These are phyloP conservation scores for Claviceps quebecensis DNA, from an alignment of 2,329 filamentous ascomycete genomes.

Conservation along the genomic window DNA sequence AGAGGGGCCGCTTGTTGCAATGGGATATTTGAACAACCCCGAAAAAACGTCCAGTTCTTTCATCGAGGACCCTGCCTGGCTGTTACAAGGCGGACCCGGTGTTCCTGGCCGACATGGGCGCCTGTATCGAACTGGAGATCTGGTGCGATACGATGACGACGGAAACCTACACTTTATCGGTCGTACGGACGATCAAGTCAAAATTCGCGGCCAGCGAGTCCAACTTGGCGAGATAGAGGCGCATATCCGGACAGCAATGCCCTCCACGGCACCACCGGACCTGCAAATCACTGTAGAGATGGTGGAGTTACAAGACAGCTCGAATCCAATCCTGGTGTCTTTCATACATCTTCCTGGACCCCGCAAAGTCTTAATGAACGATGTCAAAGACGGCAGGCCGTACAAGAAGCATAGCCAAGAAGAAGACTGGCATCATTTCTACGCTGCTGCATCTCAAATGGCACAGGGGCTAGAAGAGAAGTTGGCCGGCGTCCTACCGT, in stretches of 20 bases:
- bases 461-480: no score
- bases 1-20: background rate
- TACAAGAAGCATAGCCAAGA: no score
- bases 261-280: background rate
- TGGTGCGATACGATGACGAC: slow-evolving; percentile 8
- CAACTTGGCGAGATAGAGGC: slow-evolving; percentile 11
- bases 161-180: slow-evolving; percentile 13
- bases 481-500: no score
- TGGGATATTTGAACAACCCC: slow-evolving; percentile 1
- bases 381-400: no score
- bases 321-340: no score
- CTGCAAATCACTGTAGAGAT: background rate
- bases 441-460: no score
- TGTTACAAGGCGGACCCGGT: background rate
- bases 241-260: background rate
- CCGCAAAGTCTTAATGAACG: no score
- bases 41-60: background rate
- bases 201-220: slow-evolving; percentile 14
- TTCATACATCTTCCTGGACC: no score
- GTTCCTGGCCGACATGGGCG: background rate
- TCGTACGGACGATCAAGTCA: slow-evolving; percentile 12
- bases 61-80: background rate
- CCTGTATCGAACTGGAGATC: slow-evolving; percentile 13
- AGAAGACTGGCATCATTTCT: no score
- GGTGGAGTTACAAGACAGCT: no score